Base-by-base conservation (phyloP, 139 green algal species). In the Tetradesmus lagerheimii region DNA sequence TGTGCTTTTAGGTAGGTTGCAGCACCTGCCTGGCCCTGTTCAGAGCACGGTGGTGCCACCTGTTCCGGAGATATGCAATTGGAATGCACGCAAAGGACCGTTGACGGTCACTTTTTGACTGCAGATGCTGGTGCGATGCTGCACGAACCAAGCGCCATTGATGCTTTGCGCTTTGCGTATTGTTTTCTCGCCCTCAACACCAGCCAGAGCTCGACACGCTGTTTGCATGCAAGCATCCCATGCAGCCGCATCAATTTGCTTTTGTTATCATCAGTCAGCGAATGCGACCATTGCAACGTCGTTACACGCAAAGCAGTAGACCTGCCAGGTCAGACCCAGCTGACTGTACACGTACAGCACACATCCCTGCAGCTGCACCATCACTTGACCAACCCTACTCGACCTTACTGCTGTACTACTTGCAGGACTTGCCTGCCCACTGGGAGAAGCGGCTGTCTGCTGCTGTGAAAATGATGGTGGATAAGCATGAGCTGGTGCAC, bases 401-500 rank as follows among this genome's bases (percentile, higher is more conserved):
- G 15, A n/a, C 57, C 3, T 31, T 78, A 15, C 67, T 38, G 62
- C 16, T n/a, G n/a, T 74, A n/a, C 29, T 78, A 31, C 75, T 14
- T 41, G 62, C 83, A 88, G 83, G 57, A 71, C 57, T 38, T 88
- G 27, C 64, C 35, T 18, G 27, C 23, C 16, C 43, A 53, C 38
- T 88, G 83, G 83, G 83, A 88, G 64, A 80, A 80, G 64, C 83
- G 35, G 2, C 38, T 88, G 38, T 62, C 37, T 41, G 2, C 50
- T 39, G 37, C 71, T 29, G 35, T 88, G 14, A 88, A 81, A 38
- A 80, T 88, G 83, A 80, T 88, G 62, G 39, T 80, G 14, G 38
- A 88, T 14, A 88, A 88, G 83, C 43, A 88, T 34, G 43, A 88
- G 83, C 83, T 88, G 38, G 64, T 35, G 18, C 82, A 87, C 66